Evolutionary conservation across 306 rosid genomes (phyloP), one percentile per base, ranked within the genome.

Genomic region (Geum urbanum): DNA sequence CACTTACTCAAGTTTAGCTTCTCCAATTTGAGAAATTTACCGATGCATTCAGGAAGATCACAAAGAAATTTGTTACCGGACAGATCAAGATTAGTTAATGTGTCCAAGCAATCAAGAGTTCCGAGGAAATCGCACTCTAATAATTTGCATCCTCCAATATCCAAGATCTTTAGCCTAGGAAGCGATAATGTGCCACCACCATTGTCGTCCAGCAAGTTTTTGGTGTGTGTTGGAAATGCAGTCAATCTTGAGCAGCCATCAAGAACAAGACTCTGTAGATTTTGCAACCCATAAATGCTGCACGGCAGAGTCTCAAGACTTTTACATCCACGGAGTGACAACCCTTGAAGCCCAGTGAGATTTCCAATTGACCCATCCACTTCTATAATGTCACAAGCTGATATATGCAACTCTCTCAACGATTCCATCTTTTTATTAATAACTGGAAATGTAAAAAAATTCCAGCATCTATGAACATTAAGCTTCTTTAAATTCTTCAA

Each of bases 301-400:
- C 39, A 22, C 8, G 61, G 37, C 22, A 55, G 60, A 20, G 39
- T 58, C 3, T 2, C 27, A 32, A 58, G 44, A 14, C 35, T 27
- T 1, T 2, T 0, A 8, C 63, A 55, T 1, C 0, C 0, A 22
- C 0, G 0, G 1, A 55, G 37, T 4, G 0, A 0, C 60, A 55
- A 55, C 14, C 0, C 0, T 22, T 22, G 0, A 20, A 55, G 60
- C 39, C 14, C 60, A 55, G 11, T 55, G 16, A 55, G 37, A 55
- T 55, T 20, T 55, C 15, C 60, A 9, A 55, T 55, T 10, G 60
- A 22, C 60, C 11, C 16, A 22, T 55, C 37, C 39, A 55, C 5
- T 4, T 55, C 60, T 20, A 11, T 9, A 0, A 55, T 55, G 60
- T 0, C 39, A 55, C 32, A 8, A 1, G 2, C 6, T 19, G 0